Percentiles rank a stretch among this genome's conserved stretches.
Evolutionary conservation across 306 rosid genomes (phyloP).

Genomic region (peach (Prunus persica)): DNA sequence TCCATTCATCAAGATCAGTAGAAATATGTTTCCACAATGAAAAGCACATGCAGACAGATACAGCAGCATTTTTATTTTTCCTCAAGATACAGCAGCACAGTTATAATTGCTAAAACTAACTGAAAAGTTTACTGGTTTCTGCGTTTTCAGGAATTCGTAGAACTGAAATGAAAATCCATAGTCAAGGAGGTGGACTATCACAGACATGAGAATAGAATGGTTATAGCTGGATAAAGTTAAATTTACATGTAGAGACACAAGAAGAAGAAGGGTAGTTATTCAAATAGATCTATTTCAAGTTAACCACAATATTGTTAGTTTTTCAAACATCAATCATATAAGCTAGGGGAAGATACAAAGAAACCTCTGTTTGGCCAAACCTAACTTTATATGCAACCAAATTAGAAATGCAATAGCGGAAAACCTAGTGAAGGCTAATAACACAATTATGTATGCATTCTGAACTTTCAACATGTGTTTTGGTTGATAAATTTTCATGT

Average conservation of each 20-base stretch:
- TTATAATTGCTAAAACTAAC: background rate
- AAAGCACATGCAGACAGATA: background rate
- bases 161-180: background rate
- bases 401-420: background rate
- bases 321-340: background rate
- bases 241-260: background rate
- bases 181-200: background rate
- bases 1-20: constrained; percentile 6
- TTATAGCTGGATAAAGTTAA: background rate
- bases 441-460: background rate
- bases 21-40: background rate
- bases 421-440: background rate
- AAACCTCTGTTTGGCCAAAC: background rate
- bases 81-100: background rate
- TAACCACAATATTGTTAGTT: background rate
- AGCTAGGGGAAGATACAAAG: background rate
- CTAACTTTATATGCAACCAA: background rate
- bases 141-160: background rate
- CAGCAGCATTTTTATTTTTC: background rate
- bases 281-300: background rate
- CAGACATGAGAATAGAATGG: background rate
- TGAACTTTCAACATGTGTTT: background rate
- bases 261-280: background rate
- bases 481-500: background rate
- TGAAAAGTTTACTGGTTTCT: background rate